Evolutionary conservation across 768 basidiomycete species (phyloP), one percentile per base, ranked within the genome.

Genomic region (Cubamyces lactineus): DNA sequence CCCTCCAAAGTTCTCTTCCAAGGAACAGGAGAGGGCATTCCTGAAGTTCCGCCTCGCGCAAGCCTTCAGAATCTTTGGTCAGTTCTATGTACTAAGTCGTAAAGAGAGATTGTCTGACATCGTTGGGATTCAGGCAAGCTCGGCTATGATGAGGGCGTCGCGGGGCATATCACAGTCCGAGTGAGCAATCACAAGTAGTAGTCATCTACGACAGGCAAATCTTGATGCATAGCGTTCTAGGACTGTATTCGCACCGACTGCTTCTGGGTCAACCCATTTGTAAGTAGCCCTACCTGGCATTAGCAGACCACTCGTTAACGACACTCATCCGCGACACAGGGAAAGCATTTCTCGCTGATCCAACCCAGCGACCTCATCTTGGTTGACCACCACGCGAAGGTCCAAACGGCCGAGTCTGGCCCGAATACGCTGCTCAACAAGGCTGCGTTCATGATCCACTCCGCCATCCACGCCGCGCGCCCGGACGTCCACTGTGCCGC

Each of bases 161-260:
- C 81, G 16, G 82, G 82, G 0, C 81, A 83, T 64, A 83, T 84
- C 62, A 82, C 82, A 26, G 78, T 82, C 39, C 76, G 81, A 34
- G 71, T 69, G 41, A 26, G 64, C 54, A 38, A 16, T 16, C 19
- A 5, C 17, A 19, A 26, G 21, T 1, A 23, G 0, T 19, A 19
- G 12, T 39, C 8, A 24, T 13, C 16, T 21, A 11, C 52, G 5
- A 11, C 3, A 30, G 28, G 30, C n/a, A 6, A 2, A 5, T 30
- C 2, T 41, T 49, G 42, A 21, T 41, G 19, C 26, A 49, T 50
- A 34, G 45, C 12, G 51, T 23, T 17, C 23, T 57, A 76, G 78
- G 79, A 82, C 62, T 75, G 76, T 19, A 72, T 80, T 57, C 71
- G 70, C 42, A 64, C 75, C 19, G 74, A 78, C 63, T 77, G 77